Evolutionary conservation across 2,329 filamentous ascomycete genomes (phyloP).

Genomic region (Nectriaceae sp.): DNA sequence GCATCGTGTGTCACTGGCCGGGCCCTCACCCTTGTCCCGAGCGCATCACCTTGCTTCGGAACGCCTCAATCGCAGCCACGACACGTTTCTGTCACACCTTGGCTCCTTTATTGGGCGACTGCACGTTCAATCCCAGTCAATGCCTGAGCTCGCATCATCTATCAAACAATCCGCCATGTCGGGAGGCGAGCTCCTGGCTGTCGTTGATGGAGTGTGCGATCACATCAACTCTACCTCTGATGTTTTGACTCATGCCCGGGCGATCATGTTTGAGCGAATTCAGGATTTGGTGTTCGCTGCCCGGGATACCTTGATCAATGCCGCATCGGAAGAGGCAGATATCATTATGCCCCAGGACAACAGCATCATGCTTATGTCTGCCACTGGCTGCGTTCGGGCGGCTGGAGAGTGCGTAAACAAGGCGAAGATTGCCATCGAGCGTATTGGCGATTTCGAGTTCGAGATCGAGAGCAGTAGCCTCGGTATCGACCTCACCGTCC

Average conservation of each 20-base stretch:
- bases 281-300: slow-evolving; percentile 80
- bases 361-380: slow-evolving; percentile 72
- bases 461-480: slow-evolving; percentile 64
- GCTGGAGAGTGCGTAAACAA: slow-evolving; percentile 91
- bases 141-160: slow-evolving; percentile 77
- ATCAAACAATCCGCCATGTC: slow-evolving; percentile 83
- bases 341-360: slow-evolving; percentile 81
- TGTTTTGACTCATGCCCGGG: slow-evolving; percentile 67
- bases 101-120: slow-evolving; percentile 90
- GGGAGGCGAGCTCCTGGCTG: slow-evolving; percentile 74
- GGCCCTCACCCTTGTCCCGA: slow-evolving; percentile 61
- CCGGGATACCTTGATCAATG: slow-evolving; percentile 72
- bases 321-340: slow-evolving; percentile 71
- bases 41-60: slow-evolving; percentile 80
- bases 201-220: slow-evolving; percentile 80
- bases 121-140: slow-evolving; percentile 89
- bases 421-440: slow-evolving; percentile 81
- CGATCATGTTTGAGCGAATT: slow-evolving; percentile 78
- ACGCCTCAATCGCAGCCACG: slow-evolving; percentile 76
- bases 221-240: slow-evolving; percentile 71
- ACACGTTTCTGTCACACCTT: slow-evolving; percentile 85
- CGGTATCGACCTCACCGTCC: slow-evolving; percentile 55
- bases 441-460: slow-evolving; percentile 88
- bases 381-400: slow-evolving; percentile 84
- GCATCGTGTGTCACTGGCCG: slow-evolving; percentile 77